A percentile compares a stretch with the other conserved stretches of the same genome.
Conservation (phyloP, 75 land plant genomes). For the Sequoiadendron giganteum region DNA sequence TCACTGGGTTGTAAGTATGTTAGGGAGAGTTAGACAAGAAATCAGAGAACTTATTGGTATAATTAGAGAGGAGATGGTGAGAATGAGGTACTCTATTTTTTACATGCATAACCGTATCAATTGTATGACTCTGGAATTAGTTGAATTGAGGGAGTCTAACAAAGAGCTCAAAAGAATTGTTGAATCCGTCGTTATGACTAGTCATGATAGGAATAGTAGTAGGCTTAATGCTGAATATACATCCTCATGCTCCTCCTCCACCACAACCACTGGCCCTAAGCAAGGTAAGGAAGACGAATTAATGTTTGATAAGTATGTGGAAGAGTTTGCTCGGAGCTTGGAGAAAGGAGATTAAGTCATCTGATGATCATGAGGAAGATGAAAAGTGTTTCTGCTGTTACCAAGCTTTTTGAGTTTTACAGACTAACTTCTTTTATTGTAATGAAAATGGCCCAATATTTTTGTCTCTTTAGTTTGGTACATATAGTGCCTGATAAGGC, state of each 20-base stretch:
- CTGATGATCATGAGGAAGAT: too few relatives aligned
- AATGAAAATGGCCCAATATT: too few relatives aligned
- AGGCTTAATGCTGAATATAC: background rate
- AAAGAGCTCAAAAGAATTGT: background rate
- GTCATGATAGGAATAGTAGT: background rate
- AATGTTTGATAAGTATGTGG: background rate
- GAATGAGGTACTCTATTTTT: background rate
- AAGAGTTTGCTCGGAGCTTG: constrained; percentile 1
- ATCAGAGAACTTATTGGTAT: background rate
- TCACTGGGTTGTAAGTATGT: background rate
- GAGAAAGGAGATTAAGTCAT: background rate
- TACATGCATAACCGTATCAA: background rate
- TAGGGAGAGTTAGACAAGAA: background rate
- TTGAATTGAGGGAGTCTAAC: background rate
- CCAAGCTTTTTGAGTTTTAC: too few relatives aligned
- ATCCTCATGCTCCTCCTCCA: background rate
- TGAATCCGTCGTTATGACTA: background rate
- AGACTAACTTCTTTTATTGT: too few relatives aligned
- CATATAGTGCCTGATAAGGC: too few relatives aligned
- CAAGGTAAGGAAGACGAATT: background rate
- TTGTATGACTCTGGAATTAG: background rate
- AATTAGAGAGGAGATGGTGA: background rate
- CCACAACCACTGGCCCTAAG: background rate
- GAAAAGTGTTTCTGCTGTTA: background rate
- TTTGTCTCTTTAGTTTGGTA: too few relatives aligned